Evolutionary conservation across 208 protist species (phyloP), one percentile per base, ranked within the genome.

Genomic region (Leishmania braziliensis): DNA sequence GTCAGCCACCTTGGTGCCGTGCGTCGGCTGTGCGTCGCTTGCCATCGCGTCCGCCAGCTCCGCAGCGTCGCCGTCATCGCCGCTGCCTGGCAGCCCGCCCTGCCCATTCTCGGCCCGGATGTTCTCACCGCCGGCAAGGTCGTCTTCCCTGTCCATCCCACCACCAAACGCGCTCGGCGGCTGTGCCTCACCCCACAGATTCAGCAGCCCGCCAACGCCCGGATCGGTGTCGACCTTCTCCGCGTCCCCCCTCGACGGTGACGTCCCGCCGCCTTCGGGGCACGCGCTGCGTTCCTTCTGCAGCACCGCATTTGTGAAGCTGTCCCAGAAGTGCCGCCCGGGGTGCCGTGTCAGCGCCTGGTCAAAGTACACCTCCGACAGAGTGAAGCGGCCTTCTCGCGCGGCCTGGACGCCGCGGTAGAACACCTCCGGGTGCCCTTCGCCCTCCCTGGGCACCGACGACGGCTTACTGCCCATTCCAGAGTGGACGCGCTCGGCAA

Each of bases 341-440:
- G 81, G 81, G 48, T 84, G 81, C 23, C 54, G 23, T 3, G 14
- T 26, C 36, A 84, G 72, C 23, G 81, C 81, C 48, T 83, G 72
- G 72, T 75, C 62, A 48, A 86, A 79, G 73, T 80, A 86, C 39
- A 83, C 50, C 75, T 86, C 83, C 29, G 83, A 77, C 53, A 66
- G 50, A 29, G 70, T 80, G 69, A 66, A 79, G 75, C 66, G 56
- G 29, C 75, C 79, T 14, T 86, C 73, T 9, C 63, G 50, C 33
- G 53, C 79, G 18, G 66, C 73, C 16, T 56, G 33, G 29, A 58
- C 53, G 69, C 70, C 83, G 33, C 81, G 68, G 74, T 86, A 82
- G 66, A 80, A 86, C 72, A 53, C 65, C 18, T 43, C 54, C 20
- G 76, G 82, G 63, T 85, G 82, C 5, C 65, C 75, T 5, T 65